Conservation (phyloP, 1,284 basidiomycete genomes). For the Pisolithus thermaeus region DNA sequence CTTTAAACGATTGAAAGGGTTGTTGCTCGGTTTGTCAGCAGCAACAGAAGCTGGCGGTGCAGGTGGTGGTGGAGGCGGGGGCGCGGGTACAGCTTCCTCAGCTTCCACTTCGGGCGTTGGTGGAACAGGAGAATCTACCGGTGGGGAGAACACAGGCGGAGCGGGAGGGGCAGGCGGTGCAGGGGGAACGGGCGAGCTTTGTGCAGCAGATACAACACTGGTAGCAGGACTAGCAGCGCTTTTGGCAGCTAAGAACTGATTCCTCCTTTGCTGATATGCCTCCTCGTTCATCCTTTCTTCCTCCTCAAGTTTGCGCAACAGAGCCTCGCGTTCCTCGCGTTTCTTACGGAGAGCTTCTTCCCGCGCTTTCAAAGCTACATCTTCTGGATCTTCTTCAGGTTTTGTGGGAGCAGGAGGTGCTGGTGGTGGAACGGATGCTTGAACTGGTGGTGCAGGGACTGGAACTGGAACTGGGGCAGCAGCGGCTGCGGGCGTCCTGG, state of each 20-base stretch:
- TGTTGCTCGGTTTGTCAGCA: slow-evolving; percentile 44
- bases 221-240: no score
- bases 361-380: slow-evolving; percentile 53
- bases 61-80: slow-evolving; percentile 33
- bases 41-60: slow-evolving; percentile 24
- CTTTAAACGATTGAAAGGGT: slow-evolving; percentile 68
- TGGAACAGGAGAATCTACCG: slow-evolving; percentile 14
- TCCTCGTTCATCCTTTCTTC: slow-evolving; percentile 72
- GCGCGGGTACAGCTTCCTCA: slow-evolving; percentile 15
- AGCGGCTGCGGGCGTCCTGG: slow-evolving; percentile 22
- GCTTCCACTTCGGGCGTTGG: slow-evolving; percentile 21
- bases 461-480: slow-evolving; percentile 26
- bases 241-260: slow-evolving; percentile 39
- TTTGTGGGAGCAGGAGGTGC: slow-evolving; percentile 32
- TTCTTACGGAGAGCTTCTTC: slow-evolving; percentile 64
- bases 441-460: slow-evolving; percentile 13
- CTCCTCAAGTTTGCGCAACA: slow-evolving; percentile 61
- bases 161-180: slow-evolving; percentile 17
- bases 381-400: slow-evolving; percentile 55
- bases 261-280: slow-evolving; percentile 44
- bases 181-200: slow-evolving; percentile 18
- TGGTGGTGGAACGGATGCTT: slow-evolving; percentile 30
- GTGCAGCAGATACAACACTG: slow-evolving; percentile 13
- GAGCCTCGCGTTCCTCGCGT: slow-evolving; percentile 57
- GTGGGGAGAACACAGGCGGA: slow-evolving; percentile 21